A percentile compares a stretch with the other conserved stretches of the same genome.
Conservation (phyloP, 352 stramenopile genomes). For the Phytophthora pluvialis region DNA sequence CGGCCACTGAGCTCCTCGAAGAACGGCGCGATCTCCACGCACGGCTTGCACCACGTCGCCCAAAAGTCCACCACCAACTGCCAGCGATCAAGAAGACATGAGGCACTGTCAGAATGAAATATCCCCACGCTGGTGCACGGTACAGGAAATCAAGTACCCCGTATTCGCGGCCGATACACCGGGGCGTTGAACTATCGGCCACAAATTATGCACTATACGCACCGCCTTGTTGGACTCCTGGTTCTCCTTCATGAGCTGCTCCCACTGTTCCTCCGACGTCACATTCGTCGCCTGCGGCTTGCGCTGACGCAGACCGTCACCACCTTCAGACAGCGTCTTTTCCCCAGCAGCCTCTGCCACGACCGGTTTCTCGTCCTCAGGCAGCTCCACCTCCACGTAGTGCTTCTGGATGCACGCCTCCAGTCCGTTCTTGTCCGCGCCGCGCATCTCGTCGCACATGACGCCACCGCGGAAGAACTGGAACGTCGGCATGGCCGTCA, state of each 20-base stretch:
- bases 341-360: slow-evolving; percentile 19
- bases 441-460: slow-evolving; percentile 90
- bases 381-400: slow-evolving; percentile 79
- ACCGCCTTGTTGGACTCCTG: slow-evolving; percentile 53
- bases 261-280: slow-evolving; percentile 61
- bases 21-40: slow-evolving; percentile 76
- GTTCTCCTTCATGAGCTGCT: slow-evolving; percentile 54
- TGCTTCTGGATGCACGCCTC: slow-evolving; percentile 74
- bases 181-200: too few relatives aligned
- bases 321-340: slow-evolving; percentile 6
- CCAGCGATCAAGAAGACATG: slow-evolving; percentile 7
- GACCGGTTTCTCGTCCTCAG: slow-evolving; percentile 69
- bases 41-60: slow-evolving; percentile 87
- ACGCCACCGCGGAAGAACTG: slow-evolving; percentile 92
- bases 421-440: slow-evolving; percentile 75
- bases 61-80: slow-evolving; percentile 88
- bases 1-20: slow-evolving; percentile 76
- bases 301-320: slow-evolving; percentile 59
- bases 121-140: too few relatives aligned
- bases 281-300: slow-evolving; percentile 59
- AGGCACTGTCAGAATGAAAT: slow-evolving; percentile 8
- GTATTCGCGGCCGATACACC: too few relatives aligned
- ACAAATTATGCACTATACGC: slow-evolving; percentile 28
- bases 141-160: too few relatives aligned
- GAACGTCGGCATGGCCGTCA: slow-evolving; percentile 96